A percentile compares a stretch with the other conserved stretches of the same genome.
phyloP scores from a whole-genome alignment of 495 filamentous ascomycete genomes.

The Cetradonia linearis region DNA sequence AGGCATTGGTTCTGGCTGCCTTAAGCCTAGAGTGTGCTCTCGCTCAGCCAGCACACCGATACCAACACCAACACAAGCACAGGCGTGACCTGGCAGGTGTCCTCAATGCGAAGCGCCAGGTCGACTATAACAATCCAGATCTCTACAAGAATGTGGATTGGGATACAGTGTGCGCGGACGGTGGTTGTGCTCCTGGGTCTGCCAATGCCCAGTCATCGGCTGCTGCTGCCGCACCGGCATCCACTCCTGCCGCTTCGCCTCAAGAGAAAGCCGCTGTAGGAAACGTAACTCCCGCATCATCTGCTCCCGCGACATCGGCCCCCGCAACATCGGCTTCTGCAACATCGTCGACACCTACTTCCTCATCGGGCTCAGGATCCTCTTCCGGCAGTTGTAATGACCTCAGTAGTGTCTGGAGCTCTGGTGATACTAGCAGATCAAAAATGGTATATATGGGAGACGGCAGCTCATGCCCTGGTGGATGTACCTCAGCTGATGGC shows the following conservation, averaged over 20 bases:
- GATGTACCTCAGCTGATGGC: slow-evolving; percentile 14
- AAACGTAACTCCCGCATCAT: neutral
- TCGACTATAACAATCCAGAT: slow-evolving; percentile 13
- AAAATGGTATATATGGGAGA: slow-evolving; percentile 9
- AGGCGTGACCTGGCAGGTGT: slow-evolving; percentile 15
- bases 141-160: slow-evolving; percentile 14
- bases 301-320: neutral
- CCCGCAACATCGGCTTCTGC: neutral
- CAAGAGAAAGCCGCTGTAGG: neutral
- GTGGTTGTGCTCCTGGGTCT: slow-evolving; percentile 8
- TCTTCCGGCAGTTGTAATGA: slow-evolving; percentile 14
- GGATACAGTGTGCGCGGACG: slow-evolving; percentile 4
- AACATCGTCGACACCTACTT: neutral
- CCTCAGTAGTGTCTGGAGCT: slow-evolving; percentile 11
- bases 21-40: slow-evolving; percentile 23
- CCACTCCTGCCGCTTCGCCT: neutral
- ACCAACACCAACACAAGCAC: slow-evolving; percentile 23
- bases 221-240: neutral
- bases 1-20: slow-evolving; percentile 23
- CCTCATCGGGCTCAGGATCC: neutral
- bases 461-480: slow-evolving; percentile 11
- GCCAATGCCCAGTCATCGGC: neutral
- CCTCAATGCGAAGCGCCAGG: slow-evolving; percentile 4
- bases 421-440: slow-evolving; percentile 10
- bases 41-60: slow-evolving; percentile 25